Percentiles rank a stretch among this genome's conserved stretches.
Evolutionary conservation across 2,329 filamentous ascomycete species (phyloP).

Genomic region (Aspergillus neoniger): DNA sequence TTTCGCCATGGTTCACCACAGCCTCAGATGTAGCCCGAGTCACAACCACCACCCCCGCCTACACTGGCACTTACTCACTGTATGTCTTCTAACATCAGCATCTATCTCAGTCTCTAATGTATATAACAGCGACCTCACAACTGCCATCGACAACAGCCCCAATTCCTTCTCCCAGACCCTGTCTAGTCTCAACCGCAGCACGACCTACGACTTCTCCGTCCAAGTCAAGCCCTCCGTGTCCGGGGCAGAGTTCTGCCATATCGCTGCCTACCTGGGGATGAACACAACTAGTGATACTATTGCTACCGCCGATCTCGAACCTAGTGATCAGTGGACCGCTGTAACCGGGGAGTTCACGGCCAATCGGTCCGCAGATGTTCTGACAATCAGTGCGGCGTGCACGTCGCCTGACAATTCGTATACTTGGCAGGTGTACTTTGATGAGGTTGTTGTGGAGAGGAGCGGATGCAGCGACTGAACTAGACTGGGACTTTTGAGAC

Average conservation of each 20-base stretch:
- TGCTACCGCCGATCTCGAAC: slow-evolving; percentile 10
- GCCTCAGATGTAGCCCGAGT: slow-evolving; percentile 23
- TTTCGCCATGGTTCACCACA: slow-evolving; percentile 24
- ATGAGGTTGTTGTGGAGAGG: slow-evolving; percentile 25
- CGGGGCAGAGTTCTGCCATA: slow-evolving; percentile 18
- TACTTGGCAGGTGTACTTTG: slow-evolving; percentile 17
- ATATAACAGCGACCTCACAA: slow-evolving; percentile 20
- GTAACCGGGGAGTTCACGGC: slow-evolving; percentile 19
- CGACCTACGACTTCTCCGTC: slow-evolving; percentile 22
- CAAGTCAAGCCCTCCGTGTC: slow-evolving; percentile 15
- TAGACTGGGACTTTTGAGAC: too few relatives aligned
- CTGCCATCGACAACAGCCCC: slow-evolving; percentile 22
- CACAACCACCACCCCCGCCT: slow-evolving; percentile 19
- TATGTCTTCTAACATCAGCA: neutral
- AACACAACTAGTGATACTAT: slow-evolving; percentile 22
- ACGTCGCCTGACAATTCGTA: slow-evolving; percentile 21
- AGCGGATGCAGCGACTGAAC: neutral
- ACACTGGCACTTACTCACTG: slow-evolving; percentile 25
- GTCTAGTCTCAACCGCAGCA: slow-evolving; percentile 13
- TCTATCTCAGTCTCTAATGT: neutral
- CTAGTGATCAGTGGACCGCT: slow-evolving; percentile 20
- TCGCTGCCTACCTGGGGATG: slow-evolving; percentile 20
- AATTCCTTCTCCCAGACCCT: slow-evolving; percentile 26
- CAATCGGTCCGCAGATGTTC: slow-evolving; percentile 12
- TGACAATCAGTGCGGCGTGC: slow-evolving; percentile 23